Evolutionary conservation across 768 basidiomycete species (phyloP).

Genomic region (Amanita fuliginea): DNA sequence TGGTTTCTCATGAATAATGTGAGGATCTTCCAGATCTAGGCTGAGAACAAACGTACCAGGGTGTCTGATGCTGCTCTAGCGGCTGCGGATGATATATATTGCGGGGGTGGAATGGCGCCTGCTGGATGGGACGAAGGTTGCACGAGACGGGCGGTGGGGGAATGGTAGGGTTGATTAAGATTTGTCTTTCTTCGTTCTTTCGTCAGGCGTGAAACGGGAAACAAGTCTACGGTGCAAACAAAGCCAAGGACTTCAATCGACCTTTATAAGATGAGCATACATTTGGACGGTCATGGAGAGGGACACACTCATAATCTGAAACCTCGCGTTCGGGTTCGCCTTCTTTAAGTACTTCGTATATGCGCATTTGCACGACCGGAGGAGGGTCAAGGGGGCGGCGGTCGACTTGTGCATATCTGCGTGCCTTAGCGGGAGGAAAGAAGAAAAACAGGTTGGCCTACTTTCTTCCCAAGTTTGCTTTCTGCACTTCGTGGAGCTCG

Average conservation of each 20-base stretch:
- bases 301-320: slow-evolving; percentile 35
- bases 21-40: not conserved
- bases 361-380: slow-evolving; percentile 42
- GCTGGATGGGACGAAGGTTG: slow-evolving; percentile 1
- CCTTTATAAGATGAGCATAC: slow-evolving; percentile 23
- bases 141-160: slow-evolving; percentile 8
- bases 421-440: not conserved
- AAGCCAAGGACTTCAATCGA: slow-evolving; percentile 54
- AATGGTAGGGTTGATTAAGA: slow-evolving; percentile 4
- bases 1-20: slow-evolving; percentile 5
- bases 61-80: not conserved
- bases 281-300: slow-evolving; percentile 1
- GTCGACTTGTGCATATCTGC: slow-evolving; percentile 51
- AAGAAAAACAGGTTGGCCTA: slow-evolving; percentile 16
- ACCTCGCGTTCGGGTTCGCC: slow-evolving; percentile 32
- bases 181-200: slow-evolving; percentile 2
- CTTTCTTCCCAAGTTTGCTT: slow-evolving; percentile 62
- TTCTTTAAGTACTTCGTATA: slow-evolving; percentile 33
- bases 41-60: slow-evolving; percentile 1
- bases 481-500: slow-evolving; percentile 48
- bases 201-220: slow-evolving; percentile 35
- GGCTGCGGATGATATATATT: slow-evolving; percentile 1
- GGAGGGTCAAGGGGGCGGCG: slow-evolving; percentile 58
- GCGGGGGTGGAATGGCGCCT: slow-evolving; percentile 1
- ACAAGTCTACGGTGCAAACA: slow-evolving; percentile 70